Base-by-base conservation (phyloP, 2,329 filamentous ascomycete species). In the Fusarium cyanostomum region DNA sequence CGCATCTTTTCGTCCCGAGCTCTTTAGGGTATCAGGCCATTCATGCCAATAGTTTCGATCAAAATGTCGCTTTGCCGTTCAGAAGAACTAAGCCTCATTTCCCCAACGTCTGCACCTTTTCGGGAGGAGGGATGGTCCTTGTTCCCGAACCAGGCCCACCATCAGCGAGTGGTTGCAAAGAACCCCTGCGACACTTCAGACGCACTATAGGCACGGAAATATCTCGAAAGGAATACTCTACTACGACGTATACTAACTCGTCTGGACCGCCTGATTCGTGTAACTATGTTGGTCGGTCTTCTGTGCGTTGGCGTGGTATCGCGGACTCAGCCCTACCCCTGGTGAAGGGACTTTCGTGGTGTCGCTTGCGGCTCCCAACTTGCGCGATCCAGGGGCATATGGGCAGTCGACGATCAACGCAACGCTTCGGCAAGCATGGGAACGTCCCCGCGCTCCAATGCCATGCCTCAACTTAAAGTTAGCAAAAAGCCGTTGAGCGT, bases 81-180 rank as follows among this genome's bases (percentile, higher is more conserved):
- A 62, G 15, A 46, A 59, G 54, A 62, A 62, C 63, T 43, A 49
- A 59, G 66, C 66, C 43, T 71, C 69, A 71, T 69, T 71, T 71
- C 67, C 67, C 66, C 58, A 54, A 52, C 52, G 42, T 56, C 41
- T 54, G 33, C 57, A 52, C 45, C 34, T 50, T 61, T 57, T 43
- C 26, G 26, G 38, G 37, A 50, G 58, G 45, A 71, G 66, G 52
- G 56, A 69, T 67, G 37, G 44, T 59, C 69, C 69, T 62, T 71
- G 67, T 53, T 46, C 31, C 54, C 59, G 26, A 48, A 48, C 50
- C 44, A 58, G 56, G 64, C 44, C 56, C 57, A 63, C 63, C 60
- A 52, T 55, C 42, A 57, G 38, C 57, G 44, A 50, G 59, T 53
- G 59, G 56, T 66, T 43, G 58, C 45, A 62, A 48, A 62, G 39